These are phyloP conservation scores for Aspergillus costaricaensis DNA, from an alignment of 2,329 filamentous ascomycete genomes.

Conservation along the genomic window DNA sequence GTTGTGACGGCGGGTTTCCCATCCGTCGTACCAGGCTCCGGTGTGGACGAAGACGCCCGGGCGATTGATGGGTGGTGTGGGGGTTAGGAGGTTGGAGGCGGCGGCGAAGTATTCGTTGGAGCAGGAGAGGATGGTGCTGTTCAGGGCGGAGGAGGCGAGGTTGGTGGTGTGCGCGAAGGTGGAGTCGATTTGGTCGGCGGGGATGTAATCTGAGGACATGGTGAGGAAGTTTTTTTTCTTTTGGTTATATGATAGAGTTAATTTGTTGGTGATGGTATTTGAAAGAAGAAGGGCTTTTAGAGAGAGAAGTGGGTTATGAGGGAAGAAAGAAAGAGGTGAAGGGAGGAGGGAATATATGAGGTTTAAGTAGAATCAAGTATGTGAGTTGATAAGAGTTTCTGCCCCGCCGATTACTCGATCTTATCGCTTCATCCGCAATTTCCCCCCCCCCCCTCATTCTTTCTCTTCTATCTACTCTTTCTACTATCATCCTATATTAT, in stretches of 20 bases:
- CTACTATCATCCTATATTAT: too few relatives aligned
- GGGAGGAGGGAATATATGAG: background rate
- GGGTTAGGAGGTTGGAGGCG: constrained; percentile 60
- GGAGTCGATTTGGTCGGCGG: constrained; percentile 53
- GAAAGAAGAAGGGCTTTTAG: background rate
- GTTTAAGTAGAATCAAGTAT: background rate
- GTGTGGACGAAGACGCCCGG: constrained; percentile 61
- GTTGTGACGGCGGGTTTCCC: constrained; percentile 66
- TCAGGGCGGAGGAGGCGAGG: constrained; percentile 47
- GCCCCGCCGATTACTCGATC: constrained; percentile 23
- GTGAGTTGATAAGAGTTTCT: background rate
- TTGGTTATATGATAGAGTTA: too few relatives aligned
- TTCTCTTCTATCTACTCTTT: background rate
- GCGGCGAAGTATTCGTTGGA: constrained; percentile 65
- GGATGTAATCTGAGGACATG: constrained; percentile 32
- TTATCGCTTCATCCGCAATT: constrained; percentile 16
- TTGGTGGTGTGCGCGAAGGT: constrained; percentile 59
- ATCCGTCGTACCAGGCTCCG: constrained; percentile 66
- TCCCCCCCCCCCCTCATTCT: background rate
- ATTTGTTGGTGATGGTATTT: too few relatives aligned
- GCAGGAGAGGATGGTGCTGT: constrained; percentile 57
- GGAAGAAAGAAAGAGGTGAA: background rate
- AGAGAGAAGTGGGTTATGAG: background rate
- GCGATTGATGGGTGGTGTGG: constrained; percentile 57
- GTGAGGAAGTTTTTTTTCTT: background rate